A percentile compares a stretch with the other conserved stretches of the same genome.
These are phyloP conservation scores for Epichloe sp. DNA, from an alignment of 2,329 filamentous ascomycete genomes.

Conservation along the genomic window DNA sequence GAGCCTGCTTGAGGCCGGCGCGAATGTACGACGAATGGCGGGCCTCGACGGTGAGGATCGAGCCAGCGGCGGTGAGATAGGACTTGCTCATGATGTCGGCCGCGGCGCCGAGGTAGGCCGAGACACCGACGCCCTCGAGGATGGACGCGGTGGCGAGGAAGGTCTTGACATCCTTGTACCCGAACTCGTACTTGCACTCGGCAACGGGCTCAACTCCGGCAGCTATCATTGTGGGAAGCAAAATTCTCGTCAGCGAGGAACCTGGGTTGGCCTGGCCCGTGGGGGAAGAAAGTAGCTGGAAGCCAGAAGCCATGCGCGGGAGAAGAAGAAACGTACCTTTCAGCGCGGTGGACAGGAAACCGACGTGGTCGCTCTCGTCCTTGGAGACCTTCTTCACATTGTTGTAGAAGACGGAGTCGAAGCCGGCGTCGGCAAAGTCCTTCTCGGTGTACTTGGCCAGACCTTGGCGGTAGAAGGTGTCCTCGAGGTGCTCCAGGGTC, in stretches of 20 bases:
- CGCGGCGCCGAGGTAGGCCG: conserved; percentile 50
- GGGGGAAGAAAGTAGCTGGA: too few species aligned
- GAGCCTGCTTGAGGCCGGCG: conserved; percentile 29
- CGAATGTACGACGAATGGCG: conserved; percentile 51
- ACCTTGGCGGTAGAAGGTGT: conserved; percentile 48
- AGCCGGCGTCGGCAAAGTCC: conserved; percentile 40
- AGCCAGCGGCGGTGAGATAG: conserved; percentile 46
- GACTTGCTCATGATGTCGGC: conserved; percentile 42
- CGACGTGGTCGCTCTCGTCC: conserved; percentile 45
- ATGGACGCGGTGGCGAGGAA: conserved; percentile 51
- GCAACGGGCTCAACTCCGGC: conserved; percentile 35
- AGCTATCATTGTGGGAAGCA: not conserved
- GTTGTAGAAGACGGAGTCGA: conserved; percentile 37
- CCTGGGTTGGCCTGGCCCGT: too few species aligned
- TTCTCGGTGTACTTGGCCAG: conserved; percentile 40
- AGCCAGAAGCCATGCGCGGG: too few species aligned
- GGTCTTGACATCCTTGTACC: conserved; percentile 40
- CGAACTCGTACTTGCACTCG: conserved; percentile 46
- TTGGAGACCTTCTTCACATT: conserved; percentile 41
- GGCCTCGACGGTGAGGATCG: conserved; percentile 50
- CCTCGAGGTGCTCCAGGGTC: conserved; percentile 43
- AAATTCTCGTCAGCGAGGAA: too few species aligned
- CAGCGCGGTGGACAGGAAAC: conserved; percentile 36
- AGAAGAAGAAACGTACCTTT: conserved; percentile 5
- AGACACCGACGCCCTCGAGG: conserved; percentile 52